Conservation (phyloP, 2,329 filamentous ascomycete genomes). For the Lecanicillium sp. region DNA sequence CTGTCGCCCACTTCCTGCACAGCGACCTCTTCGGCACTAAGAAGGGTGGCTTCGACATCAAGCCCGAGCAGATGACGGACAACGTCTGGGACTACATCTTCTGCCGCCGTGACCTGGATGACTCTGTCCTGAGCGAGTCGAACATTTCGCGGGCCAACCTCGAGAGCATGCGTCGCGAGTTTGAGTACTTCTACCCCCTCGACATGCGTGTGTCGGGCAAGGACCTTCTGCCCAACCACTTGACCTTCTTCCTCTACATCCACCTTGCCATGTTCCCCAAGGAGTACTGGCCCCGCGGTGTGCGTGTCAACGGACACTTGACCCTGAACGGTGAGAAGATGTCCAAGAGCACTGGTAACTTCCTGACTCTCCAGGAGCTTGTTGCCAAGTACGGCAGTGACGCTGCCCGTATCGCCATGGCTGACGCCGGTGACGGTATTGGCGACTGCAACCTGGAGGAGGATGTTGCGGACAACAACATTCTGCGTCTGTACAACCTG, state of each 20-base stretch:
- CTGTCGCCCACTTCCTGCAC: constrained; percentile 63
- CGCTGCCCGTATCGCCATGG: constrained; percentile 82
- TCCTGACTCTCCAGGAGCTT: constrained; percentile 81
- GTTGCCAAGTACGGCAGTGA: constrained; percentile 93
- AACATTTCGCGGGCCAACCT: constrained; percentile 70
- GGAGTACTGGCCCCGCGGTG: constrained; percentile 80
- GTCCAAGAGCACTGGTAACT: constrained; percentile 96
- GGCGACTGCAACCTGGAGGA: constrained; percentile 98
- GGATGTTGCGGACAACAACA: constrained; percentile 84
- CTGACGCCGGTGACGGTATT: constrained; percentile 90
- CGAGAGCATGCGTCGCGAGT: constrained; percentile 78
- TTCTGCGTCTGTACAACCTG: constrained; percentile 73
- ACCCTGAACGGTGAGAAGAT: constrained; percentile 98
- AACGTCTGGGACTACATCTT: constrained; percentile 98
- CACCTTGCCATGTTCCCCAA: constrained; percentile 83
- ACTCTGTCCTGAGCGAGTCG: constrained; percentile 58
- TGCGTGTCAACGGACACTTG: constrained; percentile 88
- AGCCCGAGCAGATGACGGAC: constrained; percentile 82
- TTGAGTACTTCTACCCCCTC: constrained; percentile 95
- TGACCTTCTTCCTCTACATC: constrained; percentile 94
- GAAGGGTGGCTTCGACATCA: constrained; percentile 62
- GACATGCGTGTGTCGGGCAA: constrained; percentile 87
- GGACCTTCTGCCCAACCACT: constrained; percentile 86
- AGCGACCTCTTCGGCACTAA: constrained; percentile 78
- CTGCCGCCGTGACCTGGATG: constrained; percentile 62